These are phyloP conservation scores for Brassica napus DNA, from an alignment of 345 rosid species.

Conservation along the genomic window DNA sequence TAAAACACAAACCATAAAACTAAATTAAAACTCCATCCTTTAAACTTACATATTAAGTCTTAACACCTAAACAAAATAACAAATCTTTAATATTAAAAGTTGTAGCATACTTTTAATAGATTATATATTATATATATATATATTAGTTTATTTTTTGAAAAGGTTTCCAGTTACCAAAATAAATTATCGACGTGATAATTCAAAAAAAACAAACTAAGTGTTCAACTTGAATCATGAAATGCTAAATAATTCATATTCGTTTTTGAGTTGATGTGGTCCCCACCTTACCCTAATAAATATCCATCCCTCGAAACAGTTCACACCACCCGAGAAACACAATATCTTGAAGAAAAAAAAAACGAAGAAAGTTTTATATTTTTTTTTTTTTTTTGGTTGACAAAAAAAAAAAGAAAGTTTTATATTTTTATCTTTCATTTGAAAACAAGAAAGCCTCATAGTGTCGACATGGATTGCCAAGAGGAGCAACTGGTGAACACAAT, in stretches of 20 bases:
- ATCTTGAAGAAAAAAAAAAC: neutral
- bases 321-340: conserved; percentile 28
- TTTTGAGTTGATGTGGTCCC: neutral
- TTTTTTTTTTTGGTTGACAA: no score
- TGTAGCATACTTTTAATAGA: neutral
- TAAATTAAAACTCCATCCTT: neutral
- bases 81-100: neutral
- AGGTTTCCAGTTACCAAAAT: neutral
- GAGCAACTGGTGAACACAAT: conserved; percentile 55
- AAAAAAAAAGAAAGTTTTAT: neutral
- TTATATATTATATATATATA: neutral
- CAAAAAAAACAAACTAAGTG: neutral
- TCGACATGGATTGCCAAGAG: conserved; percentile 68
- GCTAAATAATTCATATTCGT: neutral
- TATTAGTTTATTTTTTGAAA: neutral
- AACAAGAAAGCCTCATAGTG: conserved; percentile 43
- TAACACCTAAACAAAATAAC: neutral
- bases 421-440: neutral
- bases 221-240: neutral
- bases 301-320: conserved; percentile 17
- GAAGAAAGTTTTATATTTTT: neutral
- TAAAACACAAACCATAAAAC: neutral
- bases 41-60: neutral
- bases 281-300: conserved; percentile 16
- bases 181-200: neutral